Conservation (phyloP, 2,329 filamentous ascomycete species). For the Plenodomus biglobosus region DNA sequence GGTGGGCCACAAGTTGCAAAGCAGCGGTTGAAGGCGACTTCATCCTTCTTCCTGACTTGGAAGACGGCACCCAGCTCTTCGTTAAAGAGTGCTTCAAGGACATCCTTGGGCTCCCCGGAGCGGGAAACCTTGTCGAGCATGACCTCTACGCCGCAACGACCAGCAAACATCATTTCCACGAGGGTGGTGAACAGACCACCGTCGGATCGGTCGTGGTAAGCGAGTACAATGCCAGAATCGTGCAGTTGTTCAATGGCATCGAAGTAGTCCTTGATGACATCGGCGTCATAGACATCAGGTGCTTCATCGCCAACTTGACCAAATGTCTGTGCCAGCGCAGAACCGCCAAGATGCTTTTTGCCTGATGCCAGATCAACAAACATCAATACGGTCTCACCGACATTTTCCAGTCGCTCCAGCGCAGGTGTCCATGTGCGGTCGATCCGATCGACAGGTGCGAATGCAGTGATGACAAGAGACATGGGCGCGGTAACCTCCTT, state of each 20-base stretch:
- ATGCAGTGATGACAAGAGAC: conserved; percentile 87
- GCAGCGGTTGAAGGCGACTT: conserved; percentile 82
- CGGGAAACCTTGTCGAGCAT: conserved; percentile 72
- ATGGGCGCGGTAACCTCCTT: conserved; percentile 92
- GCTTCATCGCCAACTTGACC: conserved; percentile 80
- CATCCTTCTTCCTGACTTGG: conserved; percentile 84
- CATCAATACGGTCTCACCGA: conserved; percentile 84
- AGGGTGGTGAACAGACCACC: conserved; percentile 89
- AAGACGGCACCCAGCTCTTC: conserved; percentile 96
- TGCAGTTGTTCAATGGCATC: conserved; percentile 75
- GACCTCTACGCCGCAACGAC: conserved; percentile 82
- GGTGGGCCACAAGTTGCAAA: conserved; percentile 90
- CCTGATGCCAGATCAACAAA: conserved; percentile 88
- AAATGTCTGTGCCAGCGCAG: conserved; percentile 86
- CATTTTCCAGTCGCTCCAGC: conserved; percentile 77
- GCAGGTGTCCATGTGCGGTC: conserved; percentile 92
- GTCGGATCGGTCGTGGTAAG: conserved; percentile 93
- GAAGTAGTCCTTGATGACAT: conserved; percentile 85
- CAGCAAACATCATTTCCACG: conserved; percentile 97
- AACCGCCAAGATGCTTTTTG: conserved; percentile 81
- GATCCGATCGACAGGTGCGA: conserved; percentile 79
- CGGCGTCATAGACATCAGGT: conserved; percentile 81
- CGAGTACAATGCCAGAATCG: conserved; percentile 73
- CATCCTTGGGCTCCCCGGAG: conserved; percentile 62
- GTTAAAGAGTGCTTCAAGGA: conserved; percentile 85